Conservation (phyloP, 208 protist species). For the Trypanosomatidae sp. region DNA sequence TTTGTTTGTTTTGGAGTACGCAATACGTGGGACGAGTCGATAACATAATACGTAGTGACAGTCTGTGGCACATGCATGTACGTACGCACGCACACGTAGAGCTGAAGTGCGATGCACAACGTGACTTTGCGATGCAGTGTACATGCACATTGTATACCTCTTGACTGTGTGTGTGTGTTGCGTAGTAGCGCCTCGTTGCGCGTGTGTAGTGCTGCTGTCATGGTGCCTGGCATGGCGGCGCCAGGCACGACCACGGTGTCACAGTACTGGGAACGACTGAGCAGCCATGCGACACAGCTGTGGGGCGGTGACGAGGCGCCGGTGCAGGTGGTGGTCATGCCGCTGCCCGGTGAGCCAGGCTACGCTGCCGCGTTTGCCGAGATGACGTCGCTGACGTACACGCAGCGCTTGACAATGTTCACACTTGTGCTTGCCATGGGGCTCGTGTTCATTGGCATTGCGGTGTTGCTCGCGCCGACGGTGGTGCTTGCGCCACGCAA, state of each 20-base stretch:
- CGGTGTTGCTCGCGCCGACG: constrained; percentile 29
- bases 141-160: too few relatives aligned
- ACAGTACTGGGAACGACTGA: constrained; percentile 39
- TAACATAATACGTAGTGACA: too few relatives aligned
- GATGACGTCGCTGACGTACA: constrained; percentile 63
- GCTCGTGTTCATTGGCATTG: constrained; percentile 58
- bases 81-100: too few relatives aligned
- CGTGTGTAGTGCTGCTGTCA: constrained; percentile 8
- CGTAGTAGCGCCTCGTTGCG: constrained; percentile 7
- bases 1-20: too few relatives aligned
- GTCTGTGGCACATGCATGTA: too few relatives aligned
- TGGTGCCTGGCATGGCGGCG: constrained; percentile 3
- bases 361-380: constrained; percentile 33
- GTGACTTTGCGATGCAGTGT: too few relatives aligned
- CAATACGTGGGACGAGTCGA: too few relatives aligned
- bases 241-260: constrained; percentile 3
- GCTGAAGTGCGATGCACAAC: too few relatives aligned
- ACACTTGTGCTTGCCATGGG: constrained; percentile 75
- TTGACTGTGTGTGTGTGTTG: too few relatives aligned
- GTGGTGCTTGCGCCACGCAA: constrained; percentile 63
- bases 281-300: constrained; percentile 18
- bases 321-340: constrained; percentile 25
- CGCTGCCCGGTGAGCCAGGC: constrained; percentile 32
- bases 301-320: constrained; percentile 40
- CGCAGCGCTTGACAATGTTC: constrained; percentile 75